Evolutionary conservation across 2,329 filamentous ascomycete species (phyloP).

Genomic region (Emergomyces orientalis): DNA sequence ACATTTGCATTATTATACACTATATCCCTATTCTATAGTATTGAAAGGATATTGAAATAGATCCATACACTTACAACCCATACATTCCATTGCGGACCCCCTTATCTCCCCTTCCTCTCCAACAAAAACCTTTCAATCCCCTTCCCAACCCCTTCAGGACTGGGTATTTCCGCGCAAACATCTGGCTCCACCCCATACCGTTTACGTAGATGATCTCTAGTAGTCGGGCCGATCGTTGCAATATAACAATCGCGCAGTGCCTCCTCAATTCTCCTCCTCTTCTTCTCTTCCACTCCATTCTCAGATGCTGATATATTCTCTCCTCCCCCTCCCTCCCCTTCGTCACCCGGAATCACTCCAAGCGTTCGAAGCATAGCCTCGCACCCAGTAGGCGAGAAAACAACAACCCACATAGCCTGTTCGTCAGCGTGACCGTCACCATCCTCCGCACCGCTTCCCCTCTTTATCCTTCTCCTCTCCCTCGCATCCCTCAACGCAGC

Average conservation of each 20-base stretch:
- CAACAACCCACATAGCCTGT: constrained; percentile 31
- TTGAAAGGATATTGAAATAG: not conserved
- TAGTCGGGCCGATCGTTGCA: constrained; percentile 90
- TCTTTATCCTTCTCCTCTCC: constrained; percentile 3
- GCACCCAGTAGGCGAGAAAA: constrained; percentile 54
- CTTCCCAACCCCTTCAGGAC: constrained; percentile 64
- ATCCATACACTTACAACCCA: not conserved
- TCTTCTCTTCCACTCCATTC: constrained; percentile 10
- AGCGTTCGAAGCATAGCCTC: constrained; percentile 50
- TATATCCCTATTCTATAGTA: not conserved
- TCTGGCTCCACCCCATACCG: constrained; percentile 38
- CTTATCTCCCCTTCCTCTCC: constrained; percentile 7
- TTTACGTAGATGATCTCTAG: constrained; percentile 57
- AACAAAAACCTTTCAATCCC: constrained; percentile 51
- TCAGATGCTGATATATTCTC: constrained; percentile 12
- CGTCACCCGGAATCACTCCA: constrained; percentile 32
- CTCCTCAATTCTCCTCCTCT: constrained; percentile 17
- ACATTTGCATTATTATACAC: not conserved
- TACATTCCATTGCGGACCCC: not conserved
- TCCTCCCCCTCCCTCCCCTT: not conserved
- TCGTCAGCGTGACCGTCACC: constrained; percentile 10
- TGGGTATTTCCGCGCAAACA: constrained; percentile 69
- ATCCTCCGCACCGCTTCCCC: constrained; percentile 18
- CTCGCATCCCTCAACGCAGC: constrained; percentile 32
- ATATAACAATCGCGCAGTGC: constrained; percentile 48